Percentiles rank a stretch among this genome's conserved stretches.
Conservation (phyloP, 164 flowering plant genomes). For the Paratinospora sagittata region DNA sequence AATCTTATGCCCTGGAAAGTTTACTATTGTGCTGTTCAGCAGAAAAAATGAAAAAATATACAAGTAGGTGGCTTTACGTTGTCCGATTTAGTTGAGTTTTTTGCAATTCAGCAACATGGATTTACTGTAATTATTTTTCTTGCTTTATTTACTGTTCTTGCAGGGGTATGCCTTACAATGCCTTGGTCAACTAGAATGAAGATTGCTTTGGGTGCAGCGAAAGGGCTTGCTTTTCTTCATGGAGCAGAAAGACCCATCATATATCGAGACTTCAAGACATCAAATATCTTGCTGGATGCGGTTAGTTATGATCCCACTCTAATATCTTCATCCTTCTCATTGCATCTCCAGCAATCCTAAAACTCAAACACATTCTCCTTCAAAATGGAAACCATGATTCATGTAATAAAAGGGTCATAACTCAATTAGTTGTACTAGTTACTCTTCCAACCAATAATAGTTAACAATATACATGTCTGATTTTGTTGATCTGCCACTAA, state of each 20-base stretch:
- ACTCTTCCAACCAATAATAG: background rate
- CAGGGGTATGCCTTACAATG: constrained; percentile 63
- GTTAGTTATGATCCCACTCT: constrained; percentile 31
- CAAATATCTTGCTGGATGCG: constrained; percentile 81
- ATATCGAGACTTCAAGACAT: constrained; percentile 92
- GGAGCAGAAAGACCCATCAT: constrained; percentile 74
- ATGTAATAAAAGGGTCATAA: background rate
- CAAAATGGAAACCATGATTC: background rate
- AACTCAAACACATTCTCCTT: background rate
- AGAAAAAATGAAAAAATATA: no score
- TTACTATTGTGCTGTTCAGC: no score
- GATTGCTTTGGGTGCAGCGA: constrained; percentile 88
- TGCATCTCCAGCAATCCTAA: background rate
- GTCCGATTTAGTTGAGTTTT: no score
- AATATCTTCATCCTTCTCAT: background rate
- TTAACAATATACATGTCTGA: background rate
- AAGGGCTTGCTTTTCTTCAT: constrained; percentile 94
- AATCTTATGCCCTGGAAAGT: no score
- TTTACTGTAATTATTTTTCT: background rate
- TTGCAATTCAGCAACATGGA: background rate
- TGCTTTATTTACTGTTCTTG: background rate
- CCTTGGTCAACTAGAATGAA: constrained; percentile 86
- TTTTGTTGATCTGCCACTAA: constrained; percentile 6
- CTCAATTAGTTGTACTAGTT: background rate
- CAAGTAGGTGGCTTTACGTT: no score